A percentile compares a stretch with the other conserved stretches of the same genome.
These are phyloP conservation scores for Tricholoma hemisulphureum DNA, from an alignment of 768 basidiomycete genomes.

Conservation along the genomic window DNA sequence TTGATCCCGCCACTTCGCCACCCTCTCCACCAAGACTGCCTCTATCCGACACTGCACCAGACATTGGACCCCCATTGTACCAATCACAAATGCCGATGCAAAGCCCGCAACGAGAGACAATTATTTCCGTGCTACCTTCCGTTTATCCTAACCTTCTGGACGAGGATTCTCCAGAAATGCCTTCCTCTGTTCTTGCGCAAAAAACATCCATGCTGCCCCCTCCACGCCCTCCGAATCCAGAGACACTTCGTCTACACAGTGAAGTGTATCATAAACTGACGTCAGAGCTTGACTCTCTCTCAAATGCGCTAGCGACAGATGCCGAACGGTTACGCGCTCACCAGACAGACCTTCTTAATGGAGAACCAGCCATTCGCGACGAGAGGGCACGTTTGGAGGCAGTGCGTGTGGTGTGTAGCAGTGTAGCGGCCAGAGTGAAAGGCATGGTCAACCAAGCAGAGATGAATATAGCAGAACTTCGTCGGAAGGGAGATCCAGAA, in stretches of 20 bases:
- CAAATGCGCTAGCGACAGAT: constrained; percentile 61
- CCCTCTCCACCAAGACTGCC: constrained; percentile 2
- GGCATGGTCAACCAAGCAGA: constrained; percentile 67
- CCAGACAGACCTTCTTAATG: constrained; percentile 80
- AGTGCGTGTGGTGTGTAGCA: constrained; percentile 85
- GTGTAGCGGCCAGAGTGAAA: constrained; percentile 67
- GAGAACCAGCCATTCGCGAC: constrained; percentile 91
- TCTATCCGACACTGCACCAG: background rate
- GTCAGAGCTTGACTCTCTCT: constrained; percentile 68
- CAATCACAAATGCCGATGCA: constrained; percentile 6
- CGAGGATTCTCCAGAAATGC: constrained; percentile 46
- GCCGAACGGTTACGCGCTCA: constrained; percentile 76
- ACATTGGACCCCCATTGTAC: constrained; percentile 10
- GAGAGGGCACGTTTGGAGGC: constrained; percentile 95
- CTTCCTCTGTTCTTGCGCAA: constrained; percentile 14
- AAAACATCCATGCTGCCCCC: constrained; percentile 43
- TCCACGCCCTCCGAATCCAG: constrained; percentile 86
- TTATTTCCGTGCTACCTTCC: constrained; percentile 20
- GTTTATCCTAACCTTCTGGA: constrained; percentile 61
- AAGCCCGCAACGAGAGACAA: constrained; percentile 17
- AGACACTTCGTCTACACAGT: constrained; percentile 76
- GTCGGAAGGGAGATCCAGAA: constrained; percentile 82
- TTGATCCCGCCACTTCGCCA: constrained; percentile 8
- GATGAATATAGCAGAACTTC: constrained; percentile 71
- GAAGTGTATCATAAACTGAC: constrained; percentile 74